Evolutionary conservation across 257 asterid genomes (phyloP).

Genomic region (Osmanthus fragrans): DNA sequence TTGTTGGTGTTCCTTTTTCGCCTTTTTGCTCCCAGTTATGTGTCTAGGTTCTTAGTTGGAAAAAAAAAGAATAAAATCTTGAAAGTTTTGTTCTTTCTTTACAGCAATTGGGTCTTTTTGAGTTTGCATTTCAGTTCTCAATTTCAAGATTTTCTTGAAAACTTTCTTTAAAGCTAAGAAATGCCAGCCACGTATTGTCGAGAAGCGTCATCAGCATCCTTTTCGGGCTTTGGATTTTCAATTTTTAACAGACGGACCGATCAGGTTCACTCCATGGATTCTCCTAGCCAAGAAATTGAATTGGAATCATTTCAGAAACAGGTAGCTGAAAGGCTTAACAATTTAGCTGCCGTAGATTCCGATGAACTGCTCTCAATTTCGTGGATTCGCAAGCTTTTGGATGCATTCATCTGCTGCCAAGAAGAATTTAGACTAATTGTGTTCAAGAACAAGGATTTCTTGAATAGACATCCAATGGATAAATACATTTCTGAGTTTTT

Average conservation of each 20-base stretch:
- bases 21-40: not conserved
- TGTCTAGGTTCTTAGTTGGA: not conserved
- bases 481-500: constrained; percentile 57
- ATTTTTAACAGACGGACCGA: constrained; percentile 65
- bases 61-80: not conserved
- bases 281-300: constrained; percentile 50
- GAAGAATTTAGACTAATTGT: constrained; percentile 71
- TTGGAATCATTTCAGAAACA: constrained; percentile 66
- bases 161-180: constrained; percentile 25
- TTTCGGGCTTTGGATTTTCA: constrained; percentile 62
- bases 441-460: constrained; percentile 35
- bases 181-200: constrained; percentile 84
- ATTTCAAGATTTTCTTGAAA: not conserved
- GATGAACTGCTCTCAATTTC: constrained; percentile 61
- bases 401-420: constrained; percentile 69
- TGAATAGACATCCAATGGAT: constrained; percentile 70
- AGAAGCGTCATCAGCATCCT: constrained; percentile 55
- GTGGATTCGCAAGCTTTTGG: constrained; percentile 78
- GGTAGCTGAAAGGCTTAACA: constrained; percentile 59
- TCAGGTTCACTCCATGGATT: constrained; percentile 79
- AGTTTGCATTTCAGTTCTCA: constrained; percentile 1
- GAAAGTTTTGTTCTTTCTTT: not conserved
- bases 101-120: constrained; percentile 12
- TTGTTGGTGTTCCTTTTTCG: constrained; percentile 12
- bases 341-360: constrained; percentile 38